phyloP scores from a whole-genome alignment of 1,284 basidiomycete genomes.

The Retiboletus flavoniger region DNA sequence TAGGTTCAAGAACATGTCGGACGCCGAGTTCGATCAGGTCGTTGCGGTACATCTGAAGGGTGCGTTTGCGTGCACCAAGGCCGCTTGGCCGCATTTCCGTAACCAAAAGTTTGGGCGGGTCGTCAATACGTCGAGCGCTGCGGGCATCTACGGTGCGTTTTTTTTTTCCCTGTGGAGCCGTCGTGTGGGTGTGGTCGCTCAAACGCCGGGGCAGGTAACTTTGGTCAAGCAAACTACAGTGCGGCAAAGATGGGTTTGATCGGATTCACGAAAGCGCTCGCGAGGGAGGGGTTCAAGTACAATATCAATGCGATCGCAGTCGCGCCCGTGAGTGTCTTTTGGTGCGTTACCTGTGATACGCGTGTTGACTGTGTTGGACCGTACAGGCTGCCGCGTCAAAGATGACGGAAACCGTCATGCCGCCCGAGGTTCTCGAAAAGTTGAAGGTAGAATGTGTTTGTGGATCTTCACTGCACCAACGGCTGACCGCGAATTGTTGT shows the following conservation, averaged over 20 bases:
- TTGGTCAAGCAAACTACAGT: constrained; percentile 94
- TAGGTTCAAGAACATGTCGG: constrained; percentile 91
- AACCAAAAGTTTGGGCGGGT: constrained; percentile 93
- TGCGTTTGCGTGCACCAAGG: constrained; percentile 92
- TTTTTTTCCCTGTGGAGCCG: no score
- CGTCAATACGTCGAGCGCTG: constrained; percentile 90
- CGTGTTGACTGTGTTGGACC: neutral
- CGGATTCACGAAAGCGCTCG: constrained; percentile 90
- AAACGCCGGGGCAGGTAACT: constrained; percentile 69
- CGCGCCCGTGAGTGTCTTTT: constrained; percentile 68
- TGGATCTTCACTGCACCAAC: neutral
- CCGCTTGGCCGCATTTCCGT: constrained; percentile 95
- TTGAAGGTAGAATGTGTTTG: constrained; percentile 58
- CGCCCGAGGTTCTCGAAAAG: constrained; percentile 93
- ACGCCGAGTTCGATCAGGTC: constrained; percentile 86
- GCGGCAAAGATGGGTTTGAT: constrained; percentile 90
- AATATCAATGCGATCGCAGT: constrained; percentile 87
- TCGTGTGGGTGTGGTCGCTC: neutral
- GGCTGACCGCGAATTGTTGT: neutral
- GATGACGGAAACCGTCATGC: constrained; percentile 96
- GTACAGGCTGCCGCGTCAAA: constrained; percentile 83
- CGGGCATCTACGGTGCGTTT: constrained; percentile 73
- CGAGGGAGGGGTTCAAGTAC: constrained; percentile 90
- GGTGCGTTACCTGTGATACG: neutral
- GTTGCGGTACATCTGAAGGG: constrained; percentile 93